Evolutionary conservation across 2,329 filamentous ascomycete genomes (phyloP), one percentile per base, ranked within the genome.

Genomic region (Paraphaeosphaeria minitans): DNA sequence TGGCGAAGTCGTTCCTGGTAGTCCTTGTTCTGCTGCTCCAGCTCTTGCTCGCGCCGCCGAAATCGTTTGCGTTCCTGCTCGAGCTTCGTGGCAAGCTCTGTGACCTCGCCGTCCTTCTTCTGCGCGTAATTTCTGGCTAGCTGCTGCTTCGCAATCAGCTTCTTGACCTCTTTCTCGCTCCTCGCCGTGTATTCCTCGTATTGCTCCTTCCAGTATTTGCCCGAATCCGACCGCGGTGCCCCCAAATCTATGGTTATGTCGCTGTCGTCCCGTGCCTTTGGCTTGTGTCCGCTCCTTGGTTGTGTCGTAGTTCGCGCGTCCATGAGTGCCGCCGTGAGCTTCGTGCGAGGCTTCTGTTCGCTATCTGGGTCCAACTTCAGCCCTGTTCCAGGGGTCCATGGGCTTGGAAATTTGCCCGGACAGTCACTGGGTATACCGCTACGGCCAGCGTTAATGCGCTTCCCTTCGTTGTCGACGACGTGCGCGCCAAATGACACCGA

Each of bases 201-300:
- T 70, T 92, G 86, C 24, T 85, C 83, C 76, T 93, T 93, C 91
- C 91, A 94, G 76, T 90, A 93, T 67, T 85, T 87, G 7, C 90
- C 90, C 4, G 90, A 92, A 59, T 89, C 85, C 1, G 90, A 92
- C 62, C 87, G 85, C 7, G 91, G 90, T 67, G 91, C 87, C 62
- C 89, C 89, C 50, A 92, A 78, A 67, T 93, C 90, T 49, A 88
- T 77, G 0, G 89, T 92, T 57, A 87, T 78, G 66, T 92, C 89
- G 55, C 83, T 81, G 53, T 86, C 84, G 65, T 80, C 79, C 52
- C 75, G 77, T 21, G 74, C 73, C 55, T 73, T 76, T 24, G 61
- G 67, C 39, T 67, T 75, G 53, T 74, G 68, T 0, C 66, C 70
- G 8, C 62, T 57, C 42, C 67, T 73, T 19, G 64, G 64, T 43